A percentile compares a stretch with the other conserved stretches of the same genome.
Conservation (phyloP, 441 rosid genomes). For the Croton laevigatus region DNA sequence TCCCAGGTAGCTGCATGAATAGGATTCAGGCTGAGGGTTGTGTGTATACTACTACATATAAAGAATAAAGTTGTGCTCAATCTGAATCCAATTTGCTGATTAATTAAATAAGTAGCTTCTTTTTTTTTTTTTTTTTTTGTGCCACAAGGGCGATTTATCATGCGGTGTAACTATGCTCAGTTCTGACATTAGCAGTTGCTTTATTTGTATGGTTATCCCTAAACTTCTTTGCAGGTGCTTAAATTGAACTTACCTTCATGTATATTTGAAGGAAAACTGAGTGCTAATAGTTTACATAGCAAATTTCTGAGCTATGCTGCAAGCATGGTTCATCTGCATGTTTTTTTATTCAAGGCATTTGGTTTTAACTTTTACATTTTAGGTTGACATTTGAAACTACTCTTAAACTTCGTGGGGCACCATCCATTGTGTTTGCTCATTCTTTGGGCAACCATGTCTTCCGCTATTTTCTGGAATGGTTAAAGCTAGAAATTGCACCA, state of each 20-base stretch:
- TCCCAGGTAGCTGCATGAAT: not conserved
- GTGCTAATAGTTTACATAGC: not conserved
- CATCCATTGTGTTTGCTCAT: constrained; percentile 92
- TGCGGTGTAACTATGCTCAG: not conserved
- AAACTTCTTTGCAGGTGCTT: not conserved
- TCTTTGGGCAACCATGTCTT: constrained; percentile 96
- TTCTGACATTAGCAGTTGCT: constrained; percentile 4
- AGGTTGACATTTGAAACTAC: constrained; percentile 98
- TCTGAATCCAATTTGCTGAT: not conserved
- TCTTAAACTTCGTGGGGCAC: constrained; percentile 88
- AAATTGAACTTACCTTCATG: not conserved
- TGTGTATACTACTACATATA: no score
- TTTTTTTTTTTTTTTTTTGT: not conserved
- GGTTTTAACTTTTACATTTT: constrained; percentile 25
- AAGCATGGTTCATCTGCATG: not conserved
- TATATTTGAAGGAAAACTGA: not conserved
- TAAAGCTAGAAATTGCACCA: constrained; percentile 97
- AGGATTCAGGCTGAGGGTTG: not conserved
- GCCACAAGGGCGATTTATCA: not conserved
- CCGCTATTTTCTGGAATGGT: constrained; percentile 97
- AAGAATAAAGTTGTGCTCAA: not conserved
- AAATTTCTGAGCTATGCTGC: constrained; percentile 14
- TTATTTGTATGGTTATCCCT: not conserved
- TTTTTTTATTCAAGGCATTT: not conserved
- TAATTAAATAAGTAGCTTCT: not conserved